A percentile compares a stretch with the other conserved stretches of the same genome.
These are phyloP conservation scores for Coemansia sp. DNA, from an alignment of 192 early-diverging fungal species.

Conservation along the genomic window DNA sequence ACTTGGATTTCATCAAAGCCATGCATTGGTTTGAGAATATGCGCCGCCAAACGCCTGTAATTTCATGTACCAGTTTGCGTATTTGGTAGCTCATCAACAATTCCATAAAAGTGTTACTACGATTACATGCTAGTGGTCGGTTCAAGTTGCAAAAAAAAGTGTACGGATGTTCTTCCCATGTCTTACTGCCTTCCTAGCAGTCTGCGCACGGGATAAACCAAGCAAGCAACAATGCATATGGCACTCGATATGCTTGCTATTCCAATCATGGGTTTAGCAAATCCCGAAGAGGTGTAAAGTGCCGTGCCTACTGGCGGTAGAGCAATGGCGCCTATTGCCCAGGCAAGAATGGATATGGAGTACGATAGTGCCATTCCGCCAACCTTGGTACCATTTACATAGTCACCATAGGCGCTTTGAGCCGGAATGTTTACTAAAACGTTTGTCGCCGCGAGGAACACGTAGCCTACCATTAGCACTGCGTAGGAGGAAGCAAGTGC, in stretches of 20 bases:
- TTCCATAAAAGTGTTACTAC: neutral
- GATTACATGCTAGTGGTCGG: neutral
- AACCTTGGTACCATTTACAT: constrained; percentile 15
- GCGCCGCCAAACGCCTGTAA: neutral
- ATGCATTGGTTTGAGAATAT: neutral
- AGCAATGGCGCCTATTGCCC: constrained; percentile 20
- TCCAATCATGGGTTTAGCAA: constrained; percentile 11
- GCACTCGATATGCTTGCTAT: neutral
- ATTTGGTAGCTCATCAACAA: neutral
- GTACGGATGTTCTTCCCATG: no score
- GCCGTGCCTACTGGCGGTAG: constrained; percentile 24
- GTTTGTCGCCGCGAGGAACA: constrained; percentile 15
- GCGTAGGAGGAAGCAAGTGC: constrained; percentile 19
- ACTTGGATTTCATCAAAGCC: no score
- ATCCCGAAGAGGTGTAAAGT: constrained; percentile 17
- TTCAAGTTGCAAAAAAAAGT: no score
- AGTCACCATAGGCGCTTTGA: constrained; percentile 31
- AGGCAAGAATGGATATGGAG: constrained; percentile 13
- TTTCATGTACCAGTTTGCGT: neutral
- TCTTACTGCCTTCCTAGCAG: neutral
- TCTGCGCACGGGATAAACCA: neutral
- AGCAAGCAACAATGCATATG: constrained; percentile 9
- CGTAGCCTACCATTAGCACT: constrained; percentile 24
- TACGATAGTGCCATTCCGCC: constrained; percentile 29
- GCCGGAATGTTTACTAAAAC: constrained; percentile 27